Evolutionary conservation across 2,329 filamentous ascomycete species (phyloP).

Genomic region (Penicillium concentricum): DNA sequence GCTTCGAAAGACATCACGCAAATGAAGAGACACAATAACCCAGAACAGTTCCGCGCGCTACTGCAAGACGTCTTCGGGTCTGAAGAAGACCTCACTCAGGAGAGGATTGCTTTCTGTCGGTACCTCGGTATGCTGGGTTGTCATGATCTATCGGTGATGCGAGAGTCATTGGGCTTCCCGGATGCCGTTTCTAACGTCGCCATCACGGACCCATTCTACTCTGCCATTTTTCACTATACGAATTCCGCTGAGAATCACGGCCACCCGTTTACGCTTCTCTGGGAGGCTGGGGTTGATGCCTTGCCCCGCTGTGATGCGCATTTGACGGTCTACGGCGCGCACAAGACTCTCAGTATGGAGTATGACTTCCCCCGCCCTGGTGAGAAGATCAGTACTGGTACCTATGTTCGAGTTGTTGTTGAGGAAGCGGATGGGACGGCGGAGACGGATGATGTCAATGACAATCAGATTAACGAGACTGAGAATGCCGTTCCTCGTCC

Average conservation of each 20-base stretch:
- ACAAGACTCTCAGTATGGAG: slow-evolving; percentile 55
- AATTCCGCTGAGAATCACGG: slow-evolving; percentile 13
- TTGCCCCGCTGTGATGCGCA: slow-evolving; percentile 48
- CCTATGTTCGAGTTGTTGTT: slow-evolving; percentile 50
- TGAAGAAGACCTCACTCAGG: slow-evolving; percentile 27
- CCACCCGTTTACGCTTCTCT: slow-evolving; percentile 52
- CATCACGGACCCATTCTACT: slow-evolving; percentile 44
- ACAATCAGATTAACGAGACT: neutral
- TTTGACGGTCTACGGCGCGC: slow-evolving; percentile 49
- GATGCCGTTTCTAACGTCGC: slow-evolving; percentile 47
- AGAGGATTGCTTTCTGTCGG: slow-evolving; percentile 36
- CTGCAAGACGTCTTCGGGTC: slow-evolving; percentile 29
- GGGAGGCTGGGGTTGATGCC: slow-evolving; percentile 56
- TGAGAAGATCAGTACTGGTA: slow-evolving; percentile 46
- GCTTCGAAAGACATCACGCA: neutral
- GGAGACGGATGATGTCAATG: neutral
- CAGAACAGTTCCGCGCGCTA: slow-evolving; percentile 14
- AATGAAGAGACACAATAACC: neutral
- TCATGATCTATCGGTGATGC: slow-evolving; percentile 56
- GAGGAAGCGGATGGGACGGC: slow-evolving; percentile 27
- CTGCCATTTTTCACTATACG: slow-evolving; percentile 37
- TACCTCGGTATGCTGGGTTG: slow-evolving; percentile 52
- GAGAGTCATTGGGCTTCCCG: slow-evolving; percentile 54
- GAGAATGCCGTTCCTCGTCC: neutral
- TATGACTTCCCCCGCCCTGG: slow-evolving; percentile 56